These are phyloP conservation scores for Heterobasidion annosum DNA, from an alignment of 1,284 basidiomycete species.

Conservation along the genomic window DNA sequence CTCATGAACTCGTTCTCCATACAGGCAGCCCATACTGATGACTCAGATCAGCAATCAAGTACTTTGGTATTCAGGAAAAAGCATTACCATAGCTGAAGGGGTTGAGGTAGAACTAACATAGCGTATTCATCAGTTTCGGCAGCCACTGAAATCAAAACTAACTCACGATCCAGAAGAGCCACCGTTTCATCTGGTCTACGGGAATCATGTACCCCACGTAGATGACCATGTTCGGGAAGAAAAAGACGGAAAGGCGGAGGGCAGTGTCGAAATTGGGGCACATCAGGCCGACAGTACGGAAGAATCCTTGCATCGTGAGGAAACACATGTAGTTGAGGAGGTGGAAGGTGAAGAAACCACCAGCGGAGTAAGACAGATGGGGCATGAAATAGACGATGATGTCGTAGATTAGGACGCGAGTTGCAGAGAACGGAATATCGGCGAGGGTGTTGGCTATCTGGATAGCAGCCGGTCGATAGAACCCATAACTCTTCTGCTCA, in stretches of 20 bases:
- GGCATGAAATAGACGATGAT: constrained; percentile 75
- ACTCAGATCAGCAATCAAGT: background rate
- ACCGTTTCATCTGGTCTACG: constrained; percentile 73
- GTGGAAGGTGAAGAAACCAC: constrained; percentile 68
- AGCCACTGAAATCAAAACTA: too few relatives aligned
- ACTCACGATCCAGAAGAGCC: constrained; percentile 82
- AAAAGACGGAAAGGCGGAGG: constrained; percentile 50
- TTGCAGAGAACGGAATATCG: constrained; percentile 69
- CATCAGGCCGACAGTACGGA: constrained; percentile 60
- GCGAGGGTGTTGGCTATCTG: constrained; percentile 68
- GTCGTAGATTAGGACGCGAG: constrained; percentile 55
- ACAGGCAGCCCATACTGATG: constrained; percentile 57
- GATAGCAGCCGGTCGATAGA: constrained; percentile 74
- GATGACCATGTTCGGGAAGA: constrained; percentile 56
- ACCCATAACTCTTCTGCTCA: constrained; percentile 62
- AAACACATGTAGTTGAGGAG: constrained; percentile 54
- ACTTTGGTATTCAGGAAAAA: background rate
- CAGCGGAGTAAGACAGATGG: constrained; percentile 48
- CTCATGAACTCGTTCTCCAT: constrained; percentile 84
- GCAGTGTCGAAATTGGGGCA: constrained; percentile 59
- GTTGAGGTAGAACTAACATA: constrained; percentile 61
- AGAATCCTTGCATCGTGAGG: constrained; percentile 67
- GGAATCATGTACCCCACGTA: constrained; percentile 73
- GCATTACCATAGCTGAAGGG: constrained; percentile 69
- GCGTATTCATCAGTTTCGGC: too few relatives aligned